phyloP scores from a whole-genome alignment of 148 eudicot genomes.

The Amaranthus palmeri region DNA sequence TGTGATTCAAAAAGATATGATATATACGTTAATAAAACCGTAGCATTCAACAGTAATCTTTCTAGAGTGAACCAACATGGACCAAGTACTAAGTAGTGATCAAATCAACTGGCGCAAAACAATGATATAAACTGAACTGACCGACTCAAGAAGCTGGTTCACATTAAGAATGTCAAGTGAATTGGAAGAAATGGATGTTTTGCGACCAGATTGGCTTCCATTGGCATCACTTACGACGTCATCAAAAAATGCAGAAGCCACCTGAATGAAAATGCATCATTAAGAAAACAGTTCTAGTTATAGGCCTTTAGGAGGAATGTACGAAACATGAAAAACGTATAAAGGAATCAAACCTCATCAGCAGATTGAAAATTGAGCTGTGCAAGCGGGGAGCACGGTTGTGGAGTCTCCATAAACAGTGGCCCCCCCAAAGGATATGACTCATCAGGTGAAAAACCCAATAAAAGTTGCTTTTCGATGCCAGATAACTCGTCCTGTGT shows the following conservation, averaged over 20 bases:
- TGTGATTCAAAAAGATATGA: slow-evolving; percentile 8
- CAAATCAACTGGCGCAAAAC: not conserved
- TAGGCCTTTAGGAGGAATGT: not conserved
- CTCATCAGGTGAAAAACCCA: slow-evolving; percentile 79
- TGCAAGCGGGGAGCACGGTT: slow-evolving; percentile 57
- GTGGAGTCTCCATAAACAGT: slow-evolving; percentile 81
- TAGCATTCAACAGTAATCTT: not conserved
- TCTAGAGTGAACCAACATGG: not conserved
- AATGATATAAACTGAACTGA: slow-evolving; percentile 31
- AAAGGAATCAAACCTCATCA: slow-evolving; percentile 49
- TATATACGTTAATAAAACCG: not conserved
- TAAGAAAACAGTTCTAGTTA: slow-evolving; percentile 4
- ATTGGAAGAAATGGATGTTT: slow-evolving; percentile 51
- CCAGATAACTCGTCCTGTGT: slow-evolving; percentile 58
- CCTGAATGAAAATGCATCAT: slow-evolving; percentile 31
- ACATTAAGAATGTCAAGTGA: slow-evolving; percentile 72
- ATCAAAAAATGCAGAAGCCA: slow-evolving; percentile 41
- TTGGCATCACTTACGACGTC: slow-evolving; percentile 49
- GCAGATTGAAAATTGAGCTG: slow-evolving; percentile 44
- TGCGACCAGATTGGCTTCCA: slow-evolving; percentile 71
- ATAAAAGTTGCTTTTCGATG: slow-evolving; percentile 52
- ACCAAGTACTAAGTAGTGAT: too few species aligned
- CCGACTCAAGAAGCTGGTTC: slow-evolving; percentile 88
- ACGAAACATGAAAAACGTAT: not conserved
- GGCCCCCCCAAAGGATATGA: slow-evolving; percentile 56